These are phyloP conservation scores for Acer negundo DNA, from an alignment of 345 rosid species.

Conservation along the genomic window DNA sequence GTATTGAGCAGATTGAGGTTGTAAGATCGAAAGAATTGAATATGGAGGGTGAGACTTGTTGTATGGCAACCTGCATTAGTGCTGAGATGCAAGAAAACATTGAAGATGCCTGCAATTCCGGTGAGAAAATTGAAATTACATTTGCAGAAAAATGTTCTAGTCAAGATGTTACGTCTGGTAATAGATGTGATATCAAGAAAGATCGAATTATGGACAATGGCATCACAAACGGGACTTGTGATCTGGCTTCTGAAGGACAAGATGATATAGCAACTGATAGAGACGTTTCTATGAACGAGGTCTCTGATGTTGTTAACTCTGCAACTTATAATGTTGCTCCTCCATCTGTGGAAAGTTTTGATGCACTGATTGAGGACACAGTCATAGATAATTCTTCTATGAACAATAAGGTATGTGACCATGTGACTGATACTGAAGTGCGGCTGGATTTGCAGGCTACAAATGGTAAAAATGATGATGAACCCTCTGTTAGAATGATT, in stretches of 20 bases:
- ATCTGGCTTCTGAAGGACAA: conserved; percentile 26
- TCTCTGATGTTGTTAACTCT: conserved; percentile 14
- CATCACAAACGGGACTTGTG: conserved; percentile 2
- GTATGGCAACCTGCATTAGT: conserved; percentile 11
- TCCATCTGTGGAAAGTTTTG: conserved; percentile 12
- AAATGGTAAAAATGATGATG: conserved; percentile 13
- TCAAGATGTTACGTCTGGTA: conserved; percentile 5
- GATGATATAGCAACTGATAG: neutral
- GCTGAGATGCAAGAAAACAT: conserved; percentile 27
- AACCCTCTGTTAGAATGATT: neutral
- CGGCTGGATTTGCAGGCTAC: conserved; percentile 30
- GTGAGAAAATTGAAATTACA: conserved; percentile 22
- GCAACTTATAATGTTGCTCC: conserved; percentile 14
- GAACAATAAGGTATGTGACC: conserved; percentile 28
- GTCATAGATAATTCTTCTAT: conserved; percentile 24
- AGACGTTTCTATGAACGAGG: conserved; percentile 15
- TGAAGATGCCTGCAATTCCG: conserved; percentile 18
- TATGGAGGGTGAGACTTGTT: neutral
- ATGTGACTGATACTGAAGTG: conserved; percentile 26
- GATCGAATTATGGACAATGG: conserved; percentile 13
- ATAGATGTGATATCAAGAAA: conserved; percentile 11
- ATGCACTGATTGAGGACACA: conserved; percentile 18
- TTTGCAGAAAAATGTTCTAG: conserved; percentile 14
- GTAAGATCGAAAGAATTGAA: conserved; percentile 24
- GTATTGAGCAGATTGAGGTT: conserved; percentile 27